Conservation (phyloP, 1,284 basidiomycete species). For the Boletus hoseneyae region DNA sequence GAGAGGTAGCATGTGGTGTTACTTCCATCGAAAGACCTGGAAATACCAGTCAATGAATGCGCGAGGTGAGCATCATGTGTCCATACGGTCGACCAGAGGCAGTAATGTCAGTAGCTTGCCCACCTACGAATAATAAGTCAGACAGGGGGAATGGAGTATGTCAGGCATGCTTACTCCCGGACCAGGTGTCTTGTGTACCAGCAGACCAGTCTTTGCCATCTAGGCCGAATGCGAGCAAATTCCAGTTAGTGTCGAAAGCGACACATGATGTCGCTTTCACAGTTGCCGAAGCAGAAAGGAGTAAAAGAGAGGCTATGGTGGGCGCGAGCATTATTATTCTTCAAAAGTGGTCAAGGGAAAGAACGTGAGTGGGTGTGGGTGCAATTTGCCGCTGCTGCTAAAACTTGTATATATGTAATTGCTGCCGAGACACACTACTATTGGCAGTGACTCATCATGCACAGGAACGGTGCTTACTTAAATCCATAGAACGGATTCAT, state of each 20-base stretch:
- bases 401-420: neutral
- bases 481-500: too few relatives aligned
- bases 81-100: constrained; percentile 66
- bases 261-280: constrained; percentile 56
- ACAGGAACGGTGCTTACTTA: too few relatives aligned
- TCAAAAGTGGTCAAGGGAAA: constrained; percentile 1
- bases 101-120: constrained; percentile 58
- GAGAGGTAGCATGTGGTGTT: constrained; percentile 73
- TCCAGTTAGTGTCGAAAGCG: constrained; percentile 66
- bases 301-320: constrained; percentile 58
- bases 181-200: constrained; percentile 63
- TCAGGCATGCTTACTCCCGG: constrained; percentile 42
- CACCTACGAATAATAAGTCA: constrained; percentile 36
- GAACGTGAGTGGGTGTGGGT: neutral
- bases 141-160: neutral
- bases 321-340: constrained; percentile 38
- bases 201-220: constrained; percentile 73
- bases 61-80: neutral
- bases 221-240: constrained; percentile 70
- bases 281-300: constrained; percentile 40
- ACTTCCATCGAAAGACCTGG: constrained; percentile 63
- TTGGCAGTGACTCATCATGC: too few relatives aligned
- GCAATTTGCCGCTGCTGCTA: neutral
- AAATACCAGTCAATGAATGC: constrained; percentile 1
- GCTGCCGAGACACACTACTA: too few relatives aligned